A percentile compares a stretch with the other conserved stretches of the same genome.
phyloP scores from a whole-genome alignment of 352 stramenopile species.

The Peronospora destructor region DNA sequence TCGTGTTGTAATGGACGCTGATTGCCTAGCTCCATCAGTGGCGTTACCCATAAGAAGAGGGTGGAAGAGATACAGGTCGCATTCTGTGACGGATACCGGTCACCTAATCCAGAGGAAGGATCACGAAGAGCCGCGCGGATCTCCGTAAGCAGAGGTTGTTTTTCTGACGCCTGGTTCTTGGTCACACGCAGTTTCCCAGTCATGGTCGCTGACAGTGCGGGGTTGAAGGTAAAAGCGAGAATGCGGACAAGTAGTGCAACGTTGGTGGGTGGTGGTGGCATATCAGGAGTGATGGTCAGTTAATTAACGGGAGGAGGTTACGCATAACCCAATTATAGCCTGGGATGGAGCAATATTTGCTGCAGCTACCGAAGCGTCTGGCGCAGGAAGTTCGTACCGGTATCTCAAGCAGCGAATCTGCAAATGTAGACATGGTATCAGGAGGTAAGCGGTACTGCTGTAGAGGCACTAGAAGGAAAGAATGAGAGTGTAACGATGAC shows the following conservation, averaged over 20 bases:
- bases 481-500: constrained; percentile 1
- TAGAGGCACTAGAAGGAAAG: not conserved
- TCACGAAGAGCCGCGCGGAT: constrained; percentile 22
- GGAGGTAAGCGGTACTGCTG: constrained; percentile 38
- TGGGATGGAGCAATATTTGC: constrained; percentile 81
- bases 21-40: constrained; percentile 68
- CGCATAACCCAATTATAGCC: not conserved
- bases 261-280: too few relatives aligned
- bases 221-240: constrained; percentile 13
- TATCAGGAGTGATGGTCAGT: constrained; percentile 15
- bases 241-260: constrained; percentile 3
- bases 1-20: constrained; percentile 52
- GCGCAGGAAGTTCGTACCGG: constrained; percentile 60
- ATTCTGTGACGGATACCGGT: constrained; percentile 52
- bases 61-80: constrained; percentile 42
- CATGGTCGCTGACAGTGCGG: constrained; percentile 12
- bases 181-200: constrained; percentile 23
- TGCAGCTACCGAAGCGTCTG: constrained; percentile 78
- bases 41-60: constrained; percentile 74
- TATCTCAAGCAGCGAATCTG: constrained; percentile 52
- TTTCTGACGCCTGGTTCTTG: constrained; percentile 16
- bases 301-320: constrained; percentile 1
- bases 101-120: constrained; percentile 28
- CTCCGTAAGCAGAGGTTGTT: constrained; percentile 24
- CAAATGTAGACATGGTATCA: constrained; percentile 72